A percentile compares a stretch with the other conserved stretches of the same genome.
Evolutionary conservation across 2,329 filamentous ascomycete species (phyloP).

Genomic region (Penicillium frequentans): DNA sequence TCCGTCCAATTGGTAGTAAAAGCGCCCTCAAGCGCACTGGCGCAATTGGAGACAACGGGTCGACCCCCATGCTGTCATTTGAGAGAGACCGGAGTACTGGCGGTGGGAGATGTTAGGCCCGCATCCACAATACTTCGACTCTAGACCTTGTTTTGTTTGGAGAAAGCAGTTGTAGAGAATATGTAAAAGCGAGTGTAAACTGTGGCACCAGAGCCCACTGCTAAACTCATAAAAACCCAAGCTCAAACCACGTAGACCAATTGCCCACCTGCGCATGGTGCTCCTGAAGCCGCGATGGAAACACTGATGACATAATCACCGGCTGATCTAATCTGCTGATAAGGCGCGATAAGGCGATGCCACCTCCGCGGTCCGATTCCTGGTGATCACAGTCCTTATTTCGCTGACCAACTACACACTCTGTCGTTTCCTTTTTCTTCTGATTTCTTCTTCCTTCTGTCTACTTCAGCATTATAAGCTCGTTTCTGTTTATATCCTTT

Average conservation of each 20-base stretch:
- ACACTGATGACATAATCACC: neutral
- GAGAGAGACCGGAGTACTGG: slow-evolving; percentile 30
- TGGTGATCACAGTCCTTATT: neutral
- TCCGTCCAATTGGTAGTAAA: slow-evolving; percentile 81
- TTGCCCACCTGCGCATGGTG: neutral
- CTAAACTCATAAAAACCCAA: neutral
- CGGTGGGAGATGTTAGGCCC: slow-evolving; percentile 35
- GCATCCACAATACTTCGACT: slow-evolving; percentile 29
- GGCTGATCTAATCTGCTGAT: neutral
- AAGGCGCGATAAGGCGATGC: neutral
- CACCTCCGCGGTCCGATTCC: neutral
- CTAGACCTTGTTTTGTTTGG: slow-evolving; percentile 22
- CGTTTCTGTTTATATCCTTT: neutral
- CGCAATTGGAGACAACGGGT: slow-evolving; percentile 86
- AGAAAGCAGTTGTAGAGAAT: neutral
- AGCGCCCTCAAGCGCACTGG: slow-evolving; percentile 88
- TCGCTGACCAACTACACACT: neutral
- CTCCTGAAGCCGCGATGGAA: slow-evolving; percentile 9
- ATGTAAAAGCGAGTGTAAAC: neutral
- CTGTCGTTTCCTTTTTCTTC: neutral
- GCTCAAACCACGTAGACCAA: slow-evolving; percentile 2
- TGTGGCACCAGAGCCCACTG: neutral
- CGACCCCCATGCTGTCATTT: slow-evolving; percentile 74
- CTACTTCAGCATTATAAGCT: neutral
- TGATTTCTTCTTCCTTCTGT: neutral